These are phyloP conservation scores for Trifolium repens DNA, from an alignment of 306 rosid species.

Conservation along the genomic window DNA sequence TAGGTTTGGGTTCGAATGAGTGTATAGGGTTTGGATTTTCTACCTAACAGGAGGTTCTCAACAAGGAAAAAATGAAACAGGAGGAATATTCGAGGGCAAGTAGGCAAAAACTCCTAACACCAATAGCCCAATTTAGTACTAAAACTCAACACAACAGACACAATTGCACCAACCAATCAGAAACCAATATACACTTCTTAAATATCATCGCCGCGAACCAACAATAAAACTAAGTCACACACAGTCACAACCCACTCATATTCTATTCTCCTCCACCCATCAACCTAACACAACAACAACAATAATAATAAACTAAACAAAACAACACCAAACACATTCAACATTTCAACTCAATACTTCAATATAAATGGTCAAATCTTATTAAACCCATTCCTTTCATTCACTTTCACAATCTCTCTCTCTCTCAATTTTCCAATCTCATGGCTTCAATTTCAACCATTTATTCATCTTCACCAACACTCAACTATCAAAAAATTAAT, in stretches of 20 bases:
- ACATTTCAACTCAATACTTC: background rate
- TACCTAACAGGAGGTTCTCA: too few relatives aligned
- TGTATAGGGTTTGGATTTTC: too few relatives aligned
- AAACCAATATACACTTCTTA: slow-evolving; percentile 33
- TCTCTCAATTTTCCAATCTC: background rate
- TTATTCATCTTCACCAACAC: slow-evolving; percentile 66
- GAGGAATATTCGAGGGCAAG: slow-evolving; percentile 33
- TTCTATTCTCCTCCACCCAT: slow-evolving; percentile 1
- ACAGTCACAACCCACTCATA: slow-evolving; percentile 18
- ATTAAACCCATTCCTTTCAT: slow-evolving; percentile 1
- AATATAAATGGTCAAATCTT: slow-evolving; percentile 11
- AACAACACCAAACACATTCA: background rate
- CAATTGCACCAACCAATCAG: slow-evolving; percentile 40
- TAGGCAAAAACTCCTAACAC: slow-evolving; percentile 37
- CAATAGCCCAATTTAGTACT: slow-evolving; percentile 29
- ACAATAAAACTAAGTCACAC: slow-evolving; percentile 35
- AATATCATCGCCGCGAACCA: slow-evolving; percentile 42
- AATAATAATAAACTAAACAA: background rate
- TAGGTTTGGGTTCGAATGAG: too few relatives aligned
- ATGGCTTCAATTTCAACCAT: slow-evolving; percentile 91
- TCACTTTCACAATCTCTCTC: background rate
- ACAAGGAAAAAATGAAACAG: too few relatives aligned
- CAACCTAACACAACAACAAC: background rate
- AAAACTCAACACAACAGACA: background rate
- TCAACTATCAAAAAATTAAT: slow-evolving; percentile 51